Conservation (phyloP, 495 filamentous ascomycete genomes). For the Aspergillus mulundensis region DNA sequence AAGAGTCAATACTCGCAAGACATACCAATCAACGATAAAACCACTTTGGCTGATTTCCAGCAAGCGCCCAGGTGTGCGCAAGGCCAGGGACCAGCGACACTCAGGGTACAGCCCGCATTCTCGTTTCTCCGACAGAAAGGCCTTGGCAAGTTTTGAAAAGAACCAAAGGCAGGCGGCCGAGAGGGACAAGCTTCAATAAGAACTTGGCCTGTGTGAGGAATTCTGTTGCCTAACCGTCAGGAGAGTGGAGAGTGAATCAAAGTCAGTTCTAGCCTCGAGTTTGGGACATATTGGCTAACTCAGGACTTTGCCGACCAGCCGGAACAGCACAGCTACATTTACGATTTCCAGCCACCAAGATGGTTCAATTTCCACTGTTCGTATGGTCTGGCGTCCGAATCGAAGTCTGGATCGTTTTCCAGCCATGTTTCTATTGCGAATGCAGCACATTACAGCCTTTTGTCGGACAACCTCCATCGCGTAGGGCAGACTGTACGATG, state of each 20-base stretch:
- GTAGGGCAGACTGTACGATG: neutral
- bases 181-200: neutral
- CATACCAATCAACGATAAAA: neutral
- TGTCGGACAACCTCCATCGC: too few relatives aligned
- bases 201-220: neutral
- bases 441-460: too few relatives aligned
- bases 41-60: neutral
- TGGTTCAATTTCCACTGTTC: too few relatives aligned
- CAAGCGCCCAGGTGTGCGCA: neutral
- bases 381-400: too few relatives aligned
- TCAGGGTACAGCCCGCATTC: neutral
- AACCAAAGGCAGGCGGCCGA: neutral
- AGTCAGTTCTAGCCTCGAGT: neutral
- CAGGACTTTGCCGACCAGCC: neutral
- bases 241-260: neutral
- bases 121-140: neutral
- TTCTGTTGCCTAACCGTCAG: neutral
- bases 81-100: too few relatives aligned
- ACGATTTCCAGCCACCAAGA: neutral
- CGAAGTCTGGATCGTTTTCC: too few relatives aligned
- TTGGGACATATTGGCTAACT: neutral
- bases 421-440: too few relatives aligned
- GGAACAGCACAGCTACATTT: neutral
- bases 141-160: neutral
- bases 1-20: neutral